These are phyloP conservation scores for Delonix regia DNA, from an alignment of 306 rosid species.

Conservation along the genomic window DNA sequence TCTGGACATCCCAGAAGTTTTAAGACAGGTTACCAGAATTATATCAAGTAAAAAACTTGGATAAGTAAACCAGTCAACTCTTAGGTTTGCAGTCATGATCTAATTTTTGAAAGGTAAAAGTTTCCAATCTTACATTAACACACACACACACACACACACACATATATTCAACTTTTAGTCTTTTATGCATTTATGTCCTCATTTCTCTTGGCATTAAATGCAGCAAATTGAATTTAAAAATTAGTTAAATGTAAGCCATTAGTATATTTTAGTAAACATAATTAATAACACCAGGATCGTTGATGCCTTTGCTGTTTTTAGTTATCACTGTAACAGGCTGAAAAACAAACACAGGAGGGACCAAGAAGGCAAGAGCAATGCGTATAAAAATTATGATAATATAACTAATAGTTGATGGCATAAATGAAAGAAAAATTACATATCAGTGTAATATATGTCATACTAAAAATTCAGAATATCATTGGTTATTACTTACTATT, in stretches of 20 bases:
- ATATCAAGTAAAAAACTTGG: not conserved
- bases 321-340: not conserved
- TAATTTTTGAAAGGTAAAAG: not conserved
- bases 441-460: too few species aligned
- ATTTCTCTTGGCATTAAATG: not conserved
- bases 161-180: not conserved
- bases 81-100: not conserved
- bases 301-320: not conserved
- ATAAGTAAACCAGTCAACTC: not conserved
- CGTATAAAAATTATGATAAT: too few species aligned
- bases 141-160: too few species aligned
- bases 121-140: not conserved
- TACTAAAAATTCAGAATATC: too few species aligned
- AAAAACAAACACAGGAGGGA: slow-evolving; percentile 10
- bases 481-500: too few species aligned
- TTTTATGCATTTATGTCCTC: not conserved
- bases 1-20: slow-evolving; percentile 58
- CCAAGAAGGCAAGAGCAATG: too few species aligned
- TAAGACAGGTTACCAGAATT: slow-evolving; percentile 22
- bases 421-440: too few species aligned
- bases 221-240: not conserved
- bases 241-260: not conserved
- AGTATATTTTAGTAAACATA: not conserved
- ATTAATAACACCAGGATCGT: not conserved
- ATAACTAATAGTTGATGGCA: too few species aligned